These are phyloP conservation scores for Kwoniella sp. DNA, from an alignment of 768 basidiomycete genomes.

Conservation along the genomic window DNA sequence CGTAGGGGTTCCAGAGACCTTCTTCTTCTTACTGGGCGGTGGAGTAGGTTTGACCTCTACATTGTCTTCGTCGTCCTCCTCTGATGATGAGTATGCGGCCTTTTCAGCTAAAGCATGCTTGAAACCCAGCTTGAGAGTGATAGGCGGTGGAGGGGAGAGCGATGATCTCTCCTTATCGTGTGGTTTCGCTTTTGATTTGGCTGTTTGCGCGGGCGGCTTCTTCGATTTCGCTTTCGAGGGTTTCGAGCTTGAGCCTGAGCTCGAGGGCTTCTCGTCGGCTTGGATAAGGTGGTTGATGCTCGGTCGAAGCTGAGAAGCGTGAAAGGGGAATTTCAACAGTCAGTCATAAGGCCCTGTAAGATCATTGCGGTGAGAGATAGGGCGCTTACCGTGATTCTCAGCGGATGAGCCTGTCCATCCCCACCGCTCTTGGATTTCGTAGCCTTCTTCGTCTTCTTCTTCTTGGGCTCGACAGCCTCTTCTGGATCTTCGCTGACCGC, in stretches of 20 bases:
- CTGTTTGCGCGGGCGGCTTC: not conserved
- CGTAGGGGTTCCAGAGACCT: not conserved
- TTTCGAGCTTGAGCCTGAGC: constrained; percentile 6
- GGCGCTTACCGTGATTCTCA: constrained; percentile 25
- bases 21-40: constrained; percentile 21
- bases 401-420: constrained; percentile 18
- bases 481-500: constrained; percentile 7
- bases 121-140: constrained; percentile 43
- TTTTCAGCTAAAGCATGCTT: constrained; percentile 31
- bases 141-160: constrained; percentile 47
- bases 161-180: constrained; percentile 40
- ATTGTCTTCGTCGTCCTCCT: constrained; percentile 20
- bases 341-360: too few relatives aligned
- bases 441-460: constrained; percentile 7
- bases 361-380: too few relatives aligned
- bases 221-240: constrained; percentile 9
- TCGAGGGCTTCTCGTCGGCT: constrained; percentile 1
- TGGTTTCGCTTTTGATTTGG: constrained; percentile 2
- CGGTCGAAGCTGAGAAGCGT: constrained; percentile 35
- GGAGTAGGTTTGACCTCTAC: constrained; percentile 6
- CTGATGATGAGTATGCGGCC: constrained; percentile 31
- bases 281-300: constrained; percentile 30
- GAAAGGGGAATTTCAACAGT: constrained; percentile 3
- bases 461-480: constrained; percentile 8
- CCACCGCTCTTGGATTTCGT: constrained; percentile 11